phyloP scores from a whole-genome alignment of 768 basidiomycete species.

The Leccinellum albellum region DNA sequence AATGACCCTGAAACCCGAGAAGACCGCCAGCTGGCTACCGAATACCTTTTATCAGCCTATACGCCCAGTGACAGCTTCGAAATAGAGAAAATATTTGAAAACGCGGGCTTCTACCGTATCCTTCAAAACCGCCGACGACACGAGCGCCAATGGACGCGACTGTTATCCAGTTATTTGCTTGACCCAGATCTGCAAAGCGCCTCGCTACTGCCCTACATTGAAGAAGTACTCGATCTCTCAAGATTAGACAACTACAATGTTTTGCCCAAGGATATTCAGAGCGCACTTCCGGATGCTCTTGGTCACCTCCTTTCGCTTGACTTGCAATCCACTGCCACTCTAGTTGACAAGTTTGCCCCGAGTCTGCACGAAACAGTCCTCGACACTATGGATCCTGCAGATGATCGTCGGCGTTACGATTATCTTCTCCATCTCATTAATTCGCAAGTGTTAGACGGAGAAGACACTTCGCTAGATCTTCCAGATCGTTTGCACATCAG shows the following conservation, averaged over 20 bases:
- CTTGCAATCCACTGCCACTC: constrained; percentile 61
- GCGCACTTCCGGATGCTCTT: constrained; percentile 54
- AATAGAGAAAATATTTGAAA: constrained; percentile 66
- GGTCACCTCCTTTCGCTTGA: constrained; percentile 60
- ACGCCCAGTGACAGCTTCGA: constrained; percentile 75
- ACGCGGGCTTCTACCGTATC: constrained; percentile 89
- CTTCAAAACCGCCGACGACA: constrained; percentile 76
- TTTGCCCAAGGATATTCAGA: constrained; percentile 54
- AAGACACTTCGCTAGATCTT: constrained; percentile 22
- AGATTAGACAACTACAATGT: constrained; percentile 43
- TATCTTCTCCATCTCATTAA: constrained; percentile 78
- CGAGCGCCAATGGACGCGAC: constrained; percentile 69
- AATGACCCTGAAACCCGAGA: constrained; percentile 75
- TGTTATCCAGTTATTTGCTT: constrained; percentile 70
- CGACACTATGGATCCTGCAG: constrained; percentile 40
- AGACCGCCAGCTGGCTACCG: constrained; percentile 91
- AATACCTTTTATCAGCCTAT: constrained; percentile 89
- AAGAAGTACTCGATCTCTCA: constrained; percentile 55
- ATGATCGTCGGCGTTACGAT: constrained; percentile 55
- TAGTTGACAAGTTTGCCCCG: constrained; percentile 70
- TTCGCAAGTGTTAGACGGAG: constrained; percentile 41
- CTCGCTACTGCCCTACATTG: constrained; percentile 64
- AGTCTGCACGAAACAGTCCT: constrained; percentile 64
- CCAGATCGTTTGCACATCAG: constrained; percentile 46
- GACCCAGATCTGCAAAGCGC: constrained; percentile 60